A percentile compares a stretch with the other conserved stretches of the same genome.
phyloP scores from a whole-genome alignment of 805 yeast genomes.

The Lipomyces yamadae region DNA sequence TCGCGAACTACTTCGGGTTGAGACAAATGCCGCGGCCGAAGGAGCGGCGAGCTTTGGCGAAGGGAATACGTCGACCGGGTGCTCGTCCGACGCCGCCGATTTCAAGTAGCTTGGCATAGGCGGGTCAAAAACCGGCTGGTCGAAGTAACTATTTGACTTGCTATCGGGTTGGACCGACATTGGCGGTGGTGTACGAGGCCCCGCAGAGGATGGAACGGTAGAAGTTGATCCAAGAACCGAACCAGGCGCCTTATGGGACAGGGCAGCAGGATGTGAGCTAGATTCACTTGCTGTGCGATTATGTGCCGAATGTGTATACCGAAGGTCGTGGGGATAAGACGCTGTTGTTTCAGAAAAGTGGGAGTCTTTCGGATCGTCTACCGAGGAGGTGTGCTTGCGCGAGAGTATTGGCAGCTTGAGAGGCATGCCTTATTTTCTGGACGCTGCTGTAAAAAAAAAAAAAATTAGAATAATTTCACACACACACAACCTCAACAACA shows the following conservation, averaged over 20 bases:
- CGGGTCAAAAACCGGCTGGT: slow-evolving; percentile 7
- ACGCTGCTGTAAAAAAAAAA: background rate
- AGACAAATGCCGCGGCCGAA: slow-evolving; percentile 21
- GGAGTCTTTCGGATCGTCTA: slow-evolving; percentile 11
- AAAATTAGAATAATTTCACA: background rate
- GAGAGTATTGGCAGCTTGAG: slow-evolving; percentile 12
- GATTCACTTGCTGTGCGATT: background rate
- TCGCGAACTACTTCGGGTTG: slow-evolving; percentile 18
- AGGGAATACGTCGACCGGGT: background rate
- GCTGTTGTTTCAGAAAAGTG: background rate
- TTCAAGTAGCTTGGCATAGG: slow-evolving; percentile 12
- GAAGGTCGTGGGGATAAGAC: background rate
- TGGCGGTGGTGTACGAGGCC: slow-evolving; percentile 14
- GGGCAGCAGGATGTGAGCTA: background rate
- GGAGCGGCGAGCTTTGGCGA: slow-evolving; percentile 6
- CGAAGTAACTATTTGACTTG: slow-evolving; percentile 8
- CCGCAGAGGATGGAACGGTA: slow-evolving; percentile 8
- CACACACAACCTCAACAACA: background rate
- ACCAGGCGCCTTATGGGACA: background rate
- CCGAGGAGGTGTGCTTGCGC: slow-evolving; percentile 11
- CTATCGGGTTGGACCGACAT: background rate
- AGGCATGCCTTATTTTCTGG: slow-evolving; percentile 2
- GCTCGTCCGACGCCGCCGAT: slow-evolving; percentile 3
- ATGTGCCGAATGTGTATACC: slow-evolving; percentile 1
- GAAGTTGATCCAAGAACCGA: slow-evolving; percentile 3